phyloP scores from a whole-genome alignment of 2,329 filamentous ascomycete species.

The Emydomyces testavorans region DNA sequence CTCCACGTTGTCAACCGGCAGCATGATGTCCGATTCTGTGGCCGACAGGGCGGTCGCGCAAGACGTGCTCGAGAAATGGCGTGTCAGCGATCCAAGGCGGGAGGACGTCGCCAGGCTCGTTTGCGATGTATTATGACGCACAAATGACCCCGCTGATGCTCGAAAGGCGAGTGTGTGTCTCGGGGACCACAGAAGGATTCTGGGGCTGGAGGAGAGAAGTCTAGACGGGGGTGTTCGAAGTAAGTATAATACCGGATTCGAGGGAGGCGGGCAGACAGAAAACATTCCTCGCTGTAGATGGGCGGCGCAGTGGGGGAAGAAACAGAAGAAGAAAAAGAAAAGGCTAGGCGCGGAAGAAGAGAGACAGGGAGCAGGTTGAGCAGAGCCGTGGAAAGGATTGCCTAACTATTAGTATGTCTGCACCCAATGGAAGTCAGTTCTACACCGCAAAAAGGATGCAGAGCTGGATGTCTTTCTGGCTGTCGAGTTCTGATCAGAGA shows the following conservation, averaged over 20 bases:
- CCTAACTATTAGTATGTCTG: too few species aligned
- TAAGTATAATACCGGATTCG: conserved; percentile 7
- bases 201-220: neutral
- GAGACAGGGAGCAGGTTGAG: too few species aligned
- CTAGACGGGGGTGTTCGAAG: neutral
- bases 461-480: too few species aligned
- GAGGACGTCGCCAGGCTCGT: conserved; percentile 14
- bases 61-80: conserved; percentile 32
- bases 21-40: conserved; percentile 22
- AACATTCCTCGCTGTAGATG: conserved; percentile 7
- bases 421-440: too few species aligned
- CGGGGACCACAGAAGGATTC: neutral
- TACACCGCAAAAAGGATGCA: too few species aligned
- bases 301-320: too few species aligned
- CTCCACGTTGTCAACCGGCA: conserved; percentile 28
- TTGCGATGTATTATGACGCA: neutral
- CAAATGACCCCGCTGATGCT: too few species aligned
- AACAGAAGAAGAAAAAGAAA: neutral
- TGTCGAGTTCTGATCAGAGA: too few species aligned
- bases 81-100: conserved; percentile 32
- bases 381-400: neutral
- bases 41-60: neutral
- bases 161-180: too few species aligned
- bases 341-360: too few species aligned
- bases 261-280: conserved; percentile 4